phyloP scores from a whole-genome alignment of 495 filamentous ascomycete species.

The Geoglossum glabrum region DNA sequence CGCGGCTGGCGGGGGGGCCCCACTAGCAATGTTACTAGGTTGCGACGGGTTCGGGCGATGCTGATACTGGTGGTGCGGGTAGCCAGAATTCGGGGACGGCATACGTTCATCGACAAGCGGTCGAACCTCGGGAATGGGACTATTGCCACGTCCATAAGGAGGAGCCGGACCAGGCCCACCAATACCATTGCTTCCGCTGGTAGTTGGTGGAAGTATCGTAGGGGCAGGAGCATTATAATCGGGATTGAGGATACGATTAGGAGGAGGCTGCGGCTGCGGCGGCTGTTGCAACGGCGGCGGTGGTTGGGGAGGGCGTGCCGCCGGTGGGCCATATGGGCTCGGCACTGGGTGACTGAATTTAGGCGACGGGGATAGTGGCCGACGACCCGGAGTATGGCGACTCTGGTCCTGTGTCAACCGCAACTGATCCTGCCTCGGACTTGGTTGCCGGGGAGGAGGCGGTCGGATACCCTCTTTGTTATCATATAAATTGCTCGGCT shows the following conservation, averaged over 20 bases:
- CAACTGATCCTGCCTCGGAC: constrained; percentile 41
- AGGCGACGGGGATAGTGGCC: constrained; percentile 38
- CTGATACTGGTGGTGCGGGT: constrained; percentile 59
- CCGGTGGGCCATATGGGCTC: constrained; percentile 37
- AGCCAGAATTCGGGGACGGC: constrained; percentile 58
- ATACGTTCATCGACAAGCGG: constrained; percentile 71
- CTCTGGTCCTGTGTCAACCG: constrained; percentile 55
- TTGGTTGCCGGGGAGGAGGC: constrained; percentile 18
- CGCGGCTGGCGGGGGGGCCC: constrained; percentile 52
- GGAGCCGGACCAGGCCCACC: constrained; percentile 22
- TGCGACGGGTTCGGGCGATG: constrained; percentile 47
- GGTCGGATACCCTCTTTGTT: constrained; percentile 48
- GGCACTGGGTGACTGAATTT: constrained; percentile 36
- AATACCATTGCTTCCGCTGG: constrained; percentile 25
- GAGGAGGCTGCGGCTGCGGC: constrained; percentile 16
- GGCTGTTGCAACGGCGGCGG: constrained; percentile 22
- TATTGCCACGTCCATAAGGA: constrained; percentile 42
- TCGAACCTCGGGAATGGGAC: constrained; percentile 65
- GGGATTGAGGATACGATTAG: constrained; percentile 47
- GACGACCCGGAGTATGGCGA: constrained; percentile 32
- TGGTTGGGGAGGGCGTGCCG: constrained; percentile 35
- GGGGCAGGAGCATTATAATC: constrained; percentile 36
- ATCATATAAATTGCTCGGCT: constrained; percentile 55
- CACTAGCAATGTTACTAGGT: constrained; percentile 50
- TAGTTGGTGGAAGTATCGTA: constrained; percentile 32